These are phyloP conservation scores for Dendryphion nanum DNA, from an alignment of 2,329 filamentous ascomycete genomes.

Conservation along the genomic window DNA sequence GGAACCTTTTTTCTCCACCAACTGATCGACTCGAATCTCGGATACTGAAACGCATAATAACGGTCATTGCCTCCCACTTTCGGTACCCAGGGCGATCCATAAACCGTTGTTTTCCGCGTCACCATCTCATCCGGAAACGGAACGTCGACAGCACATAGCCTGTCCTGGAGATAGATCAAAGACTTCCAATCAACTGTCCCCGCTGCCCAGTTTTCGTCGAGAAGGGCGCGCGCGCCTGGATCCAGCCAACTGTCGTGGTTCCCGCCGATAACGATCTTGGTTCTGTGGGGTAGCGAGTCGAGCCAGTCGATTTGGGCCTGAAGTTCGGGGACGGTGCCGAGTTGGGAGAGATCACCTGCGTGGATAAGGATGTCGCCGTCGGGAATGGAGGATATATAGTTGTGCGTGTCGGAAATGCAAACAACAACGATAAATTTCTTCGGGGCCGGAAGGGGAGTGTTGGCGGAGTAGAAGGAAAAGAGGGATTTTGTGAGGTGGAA, in stretches of 20 bases:
- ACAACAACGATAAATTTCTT: slow-evolving; percentile 64
- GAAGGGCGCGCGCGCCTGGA: not conserved
- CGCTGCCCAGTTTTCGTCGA: slow-evolving; percentile 53
- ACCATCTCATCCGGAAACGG: slow-evolving; percentile 73
- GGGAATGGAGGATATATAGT: slow-evolving; percentile 52
- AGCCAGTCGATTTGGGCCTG: slow-evolving; percentile 81
- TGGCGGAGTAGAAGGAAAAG: not conserved
- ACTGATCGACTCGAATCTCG: slow-evolving; percentile 43
- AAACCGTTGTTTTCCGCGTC: slow-evolving; percentile 69
- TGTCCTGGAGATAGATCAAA: slow-evolving; percentile 60
- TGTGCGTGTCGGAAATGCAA: slow-evolving; percentile 84
- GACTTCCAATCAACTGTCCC: slow-evolving; percentile 60
- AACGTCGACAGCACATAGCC: slow-evolving; percentile 64
- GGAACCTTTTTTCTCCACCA: no score
- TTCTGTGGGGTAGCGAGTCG: slow-evolving; percentile 63
- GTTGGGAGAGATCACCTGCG: slow-evolving; percentile 76
- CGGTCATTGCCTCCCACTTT: no score
- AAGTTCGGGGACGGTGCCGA: slow-evolving; percentile 67
- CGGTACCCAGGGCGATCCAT: no score
- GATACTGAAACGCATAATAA: slow-evolving; percentile 72
- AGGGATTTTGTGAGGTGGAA: not conserved
- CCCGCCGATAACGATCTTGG: slow-evolving; percentile 79
- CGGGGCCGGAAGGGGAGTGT: not conserved
- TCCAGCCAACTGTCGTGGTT: slow-evolving; percentile 66
- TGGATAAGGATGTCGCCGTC: slow-evolving; percentile 82